Conservation (phyloP, 2,329 filamentous ascomycete species). For the Penicillium frequentans region DNA sequence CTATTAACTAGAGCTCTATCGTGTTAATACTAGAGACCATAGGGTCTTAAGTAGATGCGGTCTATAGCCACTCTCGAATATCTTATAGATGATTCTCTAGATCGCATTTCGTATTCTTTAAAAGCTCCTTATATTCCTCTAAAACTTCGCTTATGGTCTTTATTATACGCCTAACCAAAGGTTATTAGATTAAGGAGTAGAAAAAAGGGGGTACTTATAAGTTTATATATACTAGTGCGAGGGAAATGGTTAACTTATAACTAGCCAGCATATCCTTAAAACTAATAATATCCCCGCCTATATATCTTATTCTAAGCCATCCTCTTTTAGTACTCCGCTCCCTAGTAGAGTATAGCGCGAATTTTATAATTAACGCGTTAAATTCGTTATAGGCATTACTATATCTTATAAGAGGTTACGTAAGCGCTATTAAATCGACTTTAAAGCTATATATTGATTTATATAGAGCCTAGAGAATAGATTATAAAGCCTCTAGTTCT, state of each 20-base stretch:
- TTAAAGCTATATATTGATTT: not conserved
- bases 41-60: not conserved
- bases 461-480: not conserved
- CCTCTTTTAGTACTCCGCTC: not conserved
- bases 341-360: not conserved
- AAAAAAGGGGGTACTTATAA: not conserved
- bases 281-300: slow-evolving; percentile 6
- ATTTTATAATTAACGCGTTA: slow-evolving; percentile 1
- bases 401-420: slow-evolving; percentile 3
- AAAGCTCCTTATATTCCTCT: slow-evolving; percentile 7
- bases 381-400: slow-evolving; percentile 6
- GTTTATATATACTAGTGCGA: slow-evolving; percentile 3
- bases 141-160: not conserved
- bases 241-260: slow-evolving; percentile 6
- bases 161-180: too few species aligned
- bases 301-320: slow-evolving; percentile 2
- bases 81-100: not conserved
- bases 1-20: not conserved
- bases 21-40: not conserved
- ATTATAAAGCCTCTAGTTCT: slow-evolving; percentile 2
- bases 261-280: slow-evolving; percentile 6
- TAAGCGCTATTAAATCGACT: slow-evolving; percentile 1
- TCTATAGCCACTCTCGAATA: not conserved
- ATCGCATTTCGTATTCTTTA: slow-evolving; percentile 8
- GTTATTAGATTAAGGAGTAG: too few species aligned